Base-by-base conservation (phyloP, 495 filamentous ascomycete species). In the Hyphodiscus hymeniophilus region DNA sequence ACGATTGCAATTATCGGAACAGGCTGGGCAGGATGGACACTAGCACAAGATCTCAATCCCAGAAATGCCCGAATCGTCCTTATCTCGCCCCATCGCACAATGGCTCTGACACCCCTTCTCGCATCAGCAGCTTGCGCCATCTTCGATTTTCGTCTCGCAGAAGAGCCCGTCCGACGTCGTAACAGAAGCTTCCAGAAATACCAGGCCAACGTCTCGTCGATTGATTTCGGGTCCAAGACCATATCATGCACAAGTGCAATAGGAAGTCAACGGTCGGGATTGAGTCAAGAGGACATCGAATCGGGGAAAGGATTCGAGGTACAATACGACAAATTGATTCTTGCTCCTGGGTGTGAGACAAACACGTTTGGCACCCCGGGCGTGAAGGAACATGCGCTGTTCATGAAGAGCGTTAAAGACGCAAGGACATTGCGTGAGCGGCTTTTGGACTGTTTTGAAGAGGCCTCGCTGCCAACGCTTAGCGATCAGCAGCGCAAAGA, bases 81-180 rank as follows among this genome's bases (percentile, higher is more conserved):
- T 4, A 28, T 28, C 26, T 28, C 26, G 10, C 26, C 26, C 4
- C 31, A 45, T 12, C 20, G 22, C 23, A 53, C 50, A 60, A 92
- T 91, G 52, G 84, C 88, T 54, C 92, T 92, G 62, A 94, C 88
- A 7, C 88, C 88, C 2, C 71, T 94, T 16, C 75, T 94, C 0
- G 89, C 86, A 12, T 80, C 81, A 10, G 81, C 88, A 2, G 75
- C 88, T 2, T 82, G 87, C 7, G 88, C 87, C n/a, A 87, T 87
- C 1, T 73, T 91, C 12, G 87, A 91, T 60, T 92, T 91, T 68
- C 80, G 86, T 21, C 79, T 80, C 31, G 81, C 85, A 2, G 72
- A 90, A 34, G 87, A 91, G 51, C 84, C 87, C 1, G 68, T 91
- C 40, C 24, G 50, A 22, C 15, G 28, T 34, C 41, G 16, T 6